Evolutionary conservation across 495 filamentous ascomycete species (phyloP), one percentile per base, ranked within the genome.

Genomic region (Daldinia loculata): DNA sequence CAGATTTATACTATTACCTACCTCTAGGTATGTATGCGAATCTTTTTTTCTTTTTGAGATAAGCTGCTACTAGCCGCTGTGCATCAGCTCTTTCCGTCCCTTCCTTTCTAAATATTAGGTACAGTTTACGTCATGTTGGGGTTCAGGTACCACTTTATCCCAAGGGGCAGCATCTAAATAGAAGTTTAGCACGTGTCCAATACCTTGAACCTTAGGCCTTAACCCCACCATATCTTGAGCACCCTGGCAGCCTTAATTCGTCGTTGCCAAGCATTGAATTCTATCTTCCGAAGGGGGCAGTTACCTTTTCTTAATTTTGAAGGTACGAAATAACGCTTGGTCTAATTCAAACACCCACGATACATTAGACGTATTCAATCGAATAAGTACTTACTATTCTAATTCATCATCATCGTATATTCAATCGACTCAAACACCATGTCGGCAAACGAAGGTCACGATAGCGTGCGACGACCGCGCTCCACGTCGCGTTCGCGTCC

Each of bases 401-500:
- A 30, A 15, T 52, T 8, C 5, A 52, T 7, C 19, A 24, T 19
- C 19, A 26, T 22, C 12, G 12, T 30, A 27, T 52, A 14, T 29
- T 26, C 22, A 26, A 38, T 17, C 27, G 2, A 61, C 3, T 19
- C 19, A 38, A 27, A 26, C 22, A 69, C 36, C 51, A 78, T 76
- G 75, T 76, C 75, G 43, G 43, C 71, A 17, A 66, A 27, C 72
- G 78, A 80, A 72, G 73, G 69, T 14, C 76, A 75, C 55, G 75
- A 74, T 22, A 71, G 67, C 70, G 53, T 59, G 22, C 56, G 70
- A 62, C 69, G 76, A 43, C 73, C 77, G 68, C 79, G 85, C 65
- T 86, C 85, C 26, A 83, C 79, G 51, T 86, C 86, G 61, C 81
- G 84, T 63, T 95, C 94, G 41, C 91, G 95, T 56, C 95, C 96